phyloP scores from a whole-genome alignment of 179 eudicot genomes.

The Silene noctiflora region DNA sequence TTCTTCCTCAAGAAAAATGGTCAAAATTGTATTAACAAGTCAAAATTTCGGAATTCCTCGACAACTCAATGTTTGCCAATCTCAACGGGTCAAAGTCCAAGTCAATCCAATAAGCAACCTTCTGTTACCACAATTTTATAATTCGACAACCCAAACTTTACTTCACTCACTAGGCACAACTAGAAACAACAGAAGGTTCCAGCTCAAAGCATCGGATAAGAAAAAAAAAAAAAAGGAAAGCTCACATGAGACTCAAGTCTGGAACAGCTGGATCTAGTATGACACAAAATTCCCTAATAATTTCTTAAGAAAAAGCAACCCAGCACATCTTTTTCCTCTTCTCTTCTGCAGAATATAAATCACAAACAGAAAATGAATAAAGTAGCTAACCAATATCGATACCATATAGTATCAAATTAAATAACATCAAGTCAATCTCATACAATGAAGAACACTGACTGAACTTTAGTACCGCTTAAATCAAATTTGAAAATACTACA shows the following conservation, averaged over 20 bases:
- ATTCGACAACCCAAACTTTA: conserved; percentile 15
- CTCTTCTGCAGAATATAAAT: conserved; percentile 11
- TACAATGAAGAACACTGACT: conserved; percentile 1
- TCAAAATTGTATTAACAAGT: conserved; percentile 10
- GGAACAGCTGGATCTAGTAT: conserved; percentile 29
- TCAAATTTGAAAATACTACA: not conserved
- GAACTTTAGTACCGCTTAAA: not conserved
- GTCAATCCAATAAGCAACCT: conserved; percentile 19
- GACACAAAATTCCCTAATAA: conserved; percentile 16
- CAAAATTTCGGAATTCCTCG: conserved; percentile 22
- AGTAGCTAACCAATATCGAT: conserved; percentile 8
- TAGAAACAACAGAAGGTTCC: conserved; percentile 5
- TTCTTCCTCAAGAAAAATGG: conserved; percentile 1
- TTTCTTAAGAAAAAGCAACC: not conserved
- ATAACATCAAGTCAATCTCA: not conserved
- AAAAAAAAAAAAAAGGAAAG: not conserved
- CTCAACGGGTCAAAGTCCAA: conserved; percentile 32
- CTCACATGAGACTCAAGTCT: conserved; percentile 18
- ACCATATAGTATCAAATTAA: conserved; percentile 17
- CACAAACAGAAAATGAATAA: not conserved
- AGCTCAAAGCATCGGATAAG: conserved; percentile 24
- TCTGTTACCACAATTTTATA: conserved; percentile 19
- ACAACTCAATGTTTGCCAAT: conserved; percentile 17
- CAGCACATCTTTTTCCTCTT: not conserved
- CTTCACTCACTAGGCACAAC: conserved; percentile 3